Evolutionary conservation across 495 filamentous ascomycete species (phyloP), one percentile per base, ranked within the genome.

Genomic region (Penicillium turbatum): DNA sequence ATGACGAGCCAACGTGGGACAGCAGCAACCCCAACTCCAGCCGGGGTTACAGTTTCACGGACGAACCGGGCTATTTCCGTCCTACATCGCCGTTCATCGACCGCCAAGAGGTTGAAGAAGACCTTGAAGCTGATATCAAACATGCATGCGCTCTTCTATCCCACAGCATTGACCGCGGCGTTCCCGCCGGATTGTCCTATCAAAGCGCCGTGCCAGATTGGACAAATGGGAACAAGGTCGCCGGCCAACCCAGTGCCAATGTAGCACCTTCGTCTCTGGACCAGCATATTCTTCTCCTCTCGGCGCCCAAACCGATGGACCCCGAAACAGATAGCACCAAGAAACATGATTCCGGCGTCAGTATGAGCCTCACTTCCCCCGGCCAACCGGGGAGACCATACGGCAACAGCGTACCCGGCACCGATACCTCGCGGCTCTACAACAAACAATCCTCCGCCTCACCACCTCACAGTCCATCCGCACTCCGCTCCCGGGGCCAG

Each of bases 81-180:
- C 62, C 64, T 15, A 48, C n/a, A 9, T 54, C 61, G 3, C 62
- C 62, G 11, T 35, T 62, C 2, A 47, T 67, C 11, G 35, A 54
- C 26, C 56, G 64, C 19, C 64, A 64, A 50, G 12, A 48, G 12
- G 46, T 67, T 6, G 51, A 53, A 4, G 61, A 62, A 43, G 61
- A 65, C 4, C 13, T 67, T 3, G 59, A 57, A 17, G 58, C 57
- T n/a, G 49, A 67, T 39, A 30, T 67, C 17, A 60, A 57, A 34
- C 56, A 64, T 24, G 51, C 64, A 10, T 67, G 64, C 42, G 36
- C 59, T 5, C 45, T 67, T 9, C 59, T 65, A 8, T 44, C 61
- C 8, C 59, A 65, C 35, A 62, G 59, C 35, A 55, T 67, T 38
- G 61, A 67, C 7, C 64, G 59, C n/a, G 64, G 59, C 1, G 19